A percentile compares a stretch with the other conserved stretches of the same genome.
These are phyloP conservation scores for Arthrobotrys entomopaga DNA, from an alignment of 2,329 filamentous ascomycete genomes.

Conservation along the genomic window DNA sequence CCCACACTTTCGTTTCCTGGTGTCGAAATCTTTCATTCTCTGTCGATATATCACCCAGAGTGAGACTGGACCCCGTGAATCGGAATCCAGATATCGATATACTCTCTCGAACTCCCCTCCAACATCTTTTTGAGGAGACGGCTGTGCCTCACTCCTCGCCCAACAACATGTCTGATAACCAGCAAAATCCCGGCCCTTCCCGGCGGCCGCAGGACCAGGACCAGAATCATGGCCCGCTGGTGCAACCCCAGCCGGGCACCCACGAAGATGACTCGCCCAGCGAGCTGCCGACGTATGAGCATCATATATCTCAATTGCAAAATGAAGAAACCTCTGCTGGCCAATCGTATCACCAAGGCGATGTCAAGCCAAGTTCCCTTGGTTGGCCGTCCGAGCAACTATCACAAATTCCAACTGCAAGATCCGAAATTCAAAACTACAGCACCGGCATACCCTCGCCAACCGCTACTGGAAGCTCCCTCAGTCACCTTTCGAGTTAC, in stretches of 20 bases:
- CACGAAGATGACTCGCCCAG: conserved; percentile 15
- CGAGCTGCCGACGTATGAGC: conserved; percentile 32
- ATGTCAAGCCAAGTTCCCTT: conserved; percentile 34
- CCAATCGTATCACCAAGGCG: conserved; percentile 19
- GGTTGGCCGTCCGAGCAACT: conserved; percentile 50
- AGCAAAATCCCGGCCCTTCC: conserved; percentile 19
- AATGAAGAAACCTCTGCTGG: conserved; percentile 8
- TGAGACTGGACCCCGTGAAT: too few relatives aligned
- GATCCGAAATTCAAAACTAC: conserved; percentile 41
- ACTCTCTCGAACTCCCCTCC: not conserved
- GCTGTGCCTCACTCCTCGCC: conserved; percentile 13
- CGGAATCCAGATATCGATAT: not conserved
- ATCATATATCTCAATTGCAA: conserved; percentile 23
- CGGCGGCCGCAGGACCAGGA: conserved; percentile 17
- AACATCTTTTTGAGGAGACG: conserved; percentile 1
- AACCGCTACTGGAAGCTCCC: conserved; percentile 8
- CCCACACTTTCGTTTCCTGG: too few relatives aligned
- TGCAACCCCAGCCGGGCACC: not conserved
- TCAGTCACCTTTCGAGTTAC: conserved; percentile 18
- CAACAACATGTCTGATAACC: conserved; percentile 36
- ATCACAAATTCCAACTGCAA: conserved; percentile 48
- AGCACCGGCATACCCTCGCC: conserved; percentile 41
- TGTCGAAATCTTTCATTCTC: too few relatives aligned
- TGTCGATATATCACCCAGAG: too few relatives aligned
- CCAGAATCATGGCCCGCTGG: conserved; percentile 6